These are phyloP conservation scores for Paulownia fortunei DNA, from an alignment of 257 asterid species.

Conservation along the genomic window DNA sequence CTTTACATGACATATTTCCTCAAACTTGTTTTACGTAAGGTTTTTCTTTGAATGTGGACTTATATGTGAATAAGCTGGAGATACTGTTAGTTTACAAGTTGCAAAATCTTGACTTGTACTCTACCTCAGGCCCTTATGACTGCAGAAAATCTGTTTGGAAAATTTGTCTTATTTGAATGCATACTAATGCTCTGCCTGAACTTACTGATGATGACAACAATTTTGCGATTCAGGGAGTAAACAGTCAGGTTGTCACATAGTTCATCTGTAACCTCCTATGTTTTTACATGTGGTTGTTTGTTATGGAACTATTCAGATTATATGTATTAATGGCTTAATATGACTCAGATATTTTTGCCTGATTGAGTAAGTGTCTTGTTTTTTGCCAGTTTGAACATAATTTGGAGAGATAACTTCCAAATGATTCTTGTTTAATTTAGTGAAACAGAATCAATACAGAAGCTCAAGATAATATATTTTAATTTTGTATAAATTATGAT, in stretches of 20 bases:
- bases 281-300: slow-evolving; percentile 6
- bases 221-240: background rate
- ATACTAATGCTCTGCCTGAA: slow-evolving; percentile 1
- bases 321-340: slow-evolving; percentile 2
- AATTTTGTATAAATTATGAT: background rate
- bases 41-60: background rate
- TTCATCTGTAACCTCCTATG: background rate
- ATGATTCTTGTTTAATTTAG: slow-evolving; percentile 8
- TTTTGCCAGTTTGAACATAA: background rate
- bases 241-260: background rate
- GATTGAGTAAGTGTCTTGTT: background rate
- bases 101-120: background rate
- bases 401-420: background rate
- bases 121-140: background rate
- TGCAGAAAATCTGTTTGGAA: background rate
- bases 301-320: slow-evolving; percentile 3
- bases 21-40: background rate
- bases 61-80: background rate
- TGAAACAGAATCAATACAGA: background rate
- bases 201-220: background rate
- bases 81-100: background rate
- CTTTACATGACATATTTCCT: background rate
- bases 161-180: slow-evolving; percentile 6
- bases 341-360: background rate
- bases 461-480: background rate